These are phyloP conservation scores for Abrus precatorius DNA, from an alignment of 306 rosid genomes.

Conservation along the genomic window DNA sequence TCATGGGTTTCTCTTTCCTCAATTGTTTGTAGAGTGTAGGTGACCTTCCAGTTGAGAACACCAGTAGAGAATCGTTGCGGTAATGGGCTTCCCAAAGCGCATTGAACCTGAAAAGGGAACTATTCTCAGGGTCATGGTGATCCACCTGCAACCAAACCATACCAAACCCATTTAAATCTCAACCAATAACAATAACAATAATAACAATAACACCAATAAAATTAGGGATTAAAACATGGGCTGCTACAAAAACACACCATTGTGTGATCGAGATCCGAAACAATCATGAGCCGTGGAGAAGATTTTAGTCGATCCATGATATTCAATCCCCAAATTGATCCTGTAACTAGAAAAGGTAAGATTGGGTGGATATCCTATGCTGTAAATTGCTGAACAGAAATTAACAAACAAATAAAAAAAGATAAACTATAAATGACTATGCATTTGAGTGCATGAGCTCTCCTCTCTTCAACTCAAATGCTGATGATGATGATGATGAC, in stretches of 20 bases:
- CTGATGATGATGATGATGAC: background rate
- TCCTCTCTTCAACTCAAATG: background rate
- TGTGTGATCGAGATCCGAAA: conserved; percentile 98
- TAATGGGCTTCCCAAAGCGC: conserved; percentile 91
- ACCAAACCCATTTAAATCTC: conserved; percentile 45
- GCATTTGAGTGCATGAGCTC: background rate
- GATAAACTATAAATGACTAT: conserved; percentile 10
- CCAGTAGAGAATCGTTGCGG: conserved; percentile 88
- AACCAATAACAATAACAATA: background rate
- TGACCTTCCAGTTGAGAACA: conserved; percentile 96
- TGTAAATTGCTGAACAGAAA: background rate
- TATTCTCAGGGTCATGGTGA: conserved; percentile 87
- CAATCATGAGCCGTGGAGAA: conserved; percentile 86
- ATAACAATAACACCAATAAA: background rate
- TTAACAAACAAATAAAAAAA: conserved; percentile 25
- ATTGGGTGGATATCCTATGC: background rate
- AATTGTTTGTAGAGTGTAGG: conserved; percentile 85
- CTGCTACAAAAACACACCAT: conserved; percentile 65
- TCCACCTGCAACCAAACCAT: conserved; percentile 76
- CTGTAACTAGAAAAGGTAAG: conserved; percentile 26
- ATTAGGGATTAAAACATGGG: background rate
- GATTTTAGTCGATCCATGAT: conserved; percentile 73
- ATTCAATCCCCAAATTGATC: conserved; percentile 46
- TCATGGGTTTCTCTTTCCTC: conserved; percentile 95
- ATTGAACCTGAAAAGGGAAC: conserved; percentile 84